A percentile compares a stretch with the other conserved stretches of the same genome.
Conservation (phyloP, 1,284 basidiomycete species). For the Pulchroboletus neoregius region DNA sequence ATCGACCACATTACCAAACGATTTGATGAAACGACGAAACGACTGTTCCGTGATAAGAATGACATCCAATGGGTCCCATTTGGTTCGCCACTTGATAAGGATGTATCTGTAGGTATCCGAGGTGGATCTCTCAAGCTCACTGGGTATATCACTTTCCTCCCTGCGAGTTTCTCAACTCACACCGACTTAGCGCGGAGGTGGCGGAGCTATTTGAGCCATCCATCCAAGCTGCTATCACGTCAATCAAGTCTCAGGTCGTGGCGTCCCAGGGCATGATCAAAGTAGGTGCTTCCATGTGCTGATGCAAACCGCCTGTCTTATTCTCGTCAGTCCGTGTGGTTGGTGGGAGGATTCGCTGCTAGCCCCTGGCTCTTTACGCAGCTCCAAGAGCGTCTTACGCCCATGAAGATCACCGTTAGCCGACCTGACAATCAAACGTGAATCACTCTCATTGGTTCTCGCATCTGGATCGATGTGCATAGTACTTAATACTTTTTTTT, state of each 20-base stretch:
- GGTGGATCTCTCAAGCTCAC: slow-evolving; percentile 66
- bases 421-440: slow-evolving; percentile 75
- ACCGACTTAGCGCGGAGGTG: slow-evolving; percentile 46
- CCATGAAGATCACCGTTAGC: slow-evolving; percentile 57
- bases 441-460: slow-evolving; percentile 19
- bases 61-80: slow-evolving; percentile 69
- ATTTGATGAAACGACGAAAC: slow-evolving; percentile 78
- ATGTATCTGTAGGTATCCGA: slow-evolving; percentile 61
- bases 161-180: slow-evolving; percentile 10
- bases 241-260: slow-evolving; percentile 68
- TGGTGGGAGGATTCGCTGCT: slow-evolving; percentile 77
- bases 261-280: slow-evolving; percentile 62
- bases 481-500: slow-evolving; percentile 5
- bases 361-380: slow-evolving; percentile 75
- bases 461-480: neutral
- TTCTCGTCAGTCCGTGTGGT: slow-evolving; percentile 57
- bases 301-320: neutral
- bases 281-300: slow-evolving; percentile 33
- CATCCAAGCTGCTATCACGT: slow-evolving; percentile 61
- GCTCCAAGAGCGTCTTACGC: slow-evolving; percentile 59
- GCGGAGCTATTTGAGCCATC: slow-evolving; percentile 74
- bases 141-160: slow-evolving; percentile 43
- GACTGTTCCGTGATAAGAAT: slow-evolving; percentile 63
- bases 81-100: slow-evolving; percentile 75
- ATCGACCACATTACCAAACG: slow-evolving; percentile 69